These are phyloP conservation scores for Ceriops zippeliana DNA, from an alignment of 345 rosid genomes.

Conservation along the genomic window DNA sequence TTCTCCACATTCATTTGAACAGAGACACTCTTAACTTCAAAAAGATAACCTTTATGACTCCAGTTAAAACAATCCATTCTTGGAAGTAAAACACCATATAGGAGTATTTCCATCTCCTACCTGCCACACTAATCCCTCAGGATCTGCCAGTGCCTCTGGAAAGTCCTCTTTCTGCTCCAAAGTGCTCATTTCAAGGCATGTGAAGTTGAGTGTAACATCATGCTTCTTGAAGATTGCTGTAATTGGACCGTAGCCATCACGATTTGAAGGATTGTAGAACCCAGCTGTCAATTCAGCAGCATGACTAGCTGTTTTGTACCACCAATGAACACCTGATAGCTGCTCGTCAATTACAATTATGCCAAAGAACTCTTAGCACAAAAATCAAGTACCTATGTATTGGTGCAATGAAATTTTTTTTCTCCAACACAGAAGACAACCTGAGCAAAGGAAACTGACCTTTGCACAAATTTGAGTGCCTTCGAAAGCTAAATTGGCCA, in stretches of 20 bases:
- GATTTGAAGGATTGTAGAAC: conserved; percentile 78
- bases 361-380: conserved; percentile 2
- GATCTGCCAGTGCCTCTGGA: conserved; percentile 61
- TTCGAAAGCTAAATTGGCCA: conserved; percentile 84
- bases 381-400: background rate
- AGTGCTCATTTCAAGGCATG: conserved; percentile 52
- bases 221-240: conserved; percentile 68
- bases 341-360: conserved; percentile 44
- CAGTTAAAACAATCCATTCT: background rate
- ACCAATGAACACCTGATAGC: conserved; percentile 94
- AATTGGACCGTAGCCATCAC: conserved; percentile 82
- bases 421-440: background rate
- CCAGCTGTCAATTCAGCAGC: conserved; percentile 96
- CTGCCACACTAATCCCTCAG: conserved; percentile 88
- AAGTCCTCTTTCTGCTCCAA: conserved; percentile 56
- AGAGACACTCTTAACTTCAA: background rate
- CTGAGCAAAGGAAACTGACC: conserved; percentile 38
- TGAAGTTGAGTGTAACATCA: conserved; percentile 63
- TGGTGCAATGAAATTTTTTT: background rate
- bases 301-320: conserved; percentile 93
- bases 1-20: background rate
- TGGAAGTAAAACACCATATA: background rate
- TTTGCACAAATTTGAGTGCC: conserved; percentile 67
- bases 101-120: conserved; percentile 28
- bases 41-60: background rate